A percentile compares a stretch with the other conserved stretches of the same genome.
phyloP scores from a whole-genome alignment of 2,329 filamentous ascomycete species.

The Celoporthe dispersa region DNA sequence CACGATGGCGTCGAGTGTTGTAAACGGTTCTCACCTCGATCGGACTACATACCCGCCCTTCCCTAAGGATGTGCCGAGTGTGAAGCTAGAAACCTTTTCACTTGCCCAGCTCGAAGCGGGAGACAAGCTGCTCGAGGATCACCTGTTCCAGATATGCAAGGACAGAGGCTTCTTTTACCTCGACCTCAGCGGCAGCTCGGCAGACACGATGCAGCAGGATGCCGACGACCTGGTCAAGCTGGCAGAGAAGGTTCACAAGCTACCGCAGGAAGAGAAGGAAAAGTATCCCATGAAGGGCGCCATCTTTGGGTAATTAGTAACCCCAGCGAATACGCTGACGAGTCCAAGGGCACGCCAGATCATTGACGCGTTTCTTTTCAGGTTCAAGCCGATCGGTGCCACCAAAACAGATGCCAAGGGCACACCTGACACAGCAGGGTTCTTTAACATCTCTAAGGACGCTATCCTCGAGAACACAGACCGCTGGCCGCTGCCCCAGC shows the following conservation, averaged over 20 bases:
- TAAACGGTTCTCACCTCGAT: slow-evolving; percentile 12
- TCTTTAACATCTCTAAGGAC: slow-evolving; percentile 31
- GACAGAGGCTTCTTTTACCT: slow-evolving; percentile 32
- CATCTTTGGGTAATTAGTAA: slow-evolving; percentile 27
- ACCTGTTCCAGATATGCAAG: slow-evolving; percentile 28
- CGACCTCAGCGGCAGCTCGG: slow-evolving; percentile 23
- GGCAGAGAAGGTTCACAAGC: slow-evolving; percentile 26
- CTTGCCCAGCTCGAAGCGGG: slow-evolving; percentile 28
- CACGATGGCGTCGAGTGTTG: slow-evolving; percentile 16
- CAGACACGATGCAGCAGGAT: slow-evolving; percentile 24
- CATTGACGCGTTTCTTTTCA: neutral
- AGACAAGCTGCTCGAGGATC: slow-evolving; percentile 24
- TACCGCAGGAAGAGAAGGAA: slow-evolving; percentile 29
- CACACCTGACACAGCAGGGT: slow-evolving; percentile 27
- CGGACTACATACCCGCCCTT: slow-evolving; percentile 21
- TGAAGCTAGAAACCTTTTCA: slow-evolving; percentile 29
- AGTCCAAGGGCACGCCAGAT: neutral
- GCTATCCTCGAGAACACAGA: slow-evolving; percentile 29
- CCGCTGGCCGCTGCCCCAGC: slow-evolving; percentile 20
- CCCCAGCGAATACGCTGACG: neutral
- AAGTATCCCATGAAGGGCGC: slow-evolving; percentile 23
- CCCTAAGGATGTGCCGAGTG: slow-evolving; percentile 22
- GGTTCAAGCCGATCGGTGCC: slow-evolving; percentile 25
- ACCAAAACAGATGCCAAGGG: slow-evolving; percentile 27
- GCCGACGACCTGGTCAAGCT: slow-evolving; percentile 28